Percentiles rank a stretch among this genome's conserved stretches.
These are phyloP conservation scores for Phytophthora litchii DNA, from an alignment of 352 stramenopile species.

Conservation along the genomic window DNA sequence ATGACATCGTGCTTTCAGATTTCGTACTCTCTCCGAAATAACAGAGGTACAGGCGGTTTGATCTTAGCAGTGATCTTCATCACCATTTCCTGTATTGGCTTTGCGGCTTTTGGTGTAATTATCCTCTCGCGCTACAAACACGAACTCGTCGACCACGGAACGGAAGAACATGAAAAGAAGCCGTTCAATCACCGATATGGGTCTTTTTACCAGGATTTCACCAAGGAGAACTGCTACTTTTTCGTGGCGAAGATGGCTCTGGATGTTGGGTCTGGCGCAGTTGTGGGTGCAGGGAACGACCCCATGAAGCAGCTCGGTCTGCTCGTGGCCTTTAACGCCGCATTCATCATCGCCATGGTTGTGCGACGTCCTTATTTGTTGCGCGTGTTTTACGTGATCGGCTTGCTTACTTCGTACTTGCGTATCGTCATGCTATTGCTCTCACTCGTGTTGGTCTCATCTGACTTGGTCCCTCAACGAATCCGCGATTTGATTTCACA, in stretches of 20 bases:
- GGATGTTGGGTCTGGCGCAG: slow-evolving; percentile 45
- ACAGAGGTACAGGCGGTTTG: slow-evolving; percentile 22
- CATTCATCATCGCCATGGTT: slow-evolving; percentile 46
- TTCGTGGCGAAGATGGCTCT: slow-evolving; percentile 50
- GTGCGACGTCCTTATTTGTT: slow-evolving; percentile 49
- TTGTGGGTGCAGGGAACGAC: slow-evolving; percentile 42
- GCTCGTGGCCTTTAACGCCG: slow-evolving; percentile 46
- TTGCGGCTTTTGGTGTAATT: slow-evolving; percentile 47
- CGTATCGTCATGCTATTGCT: slow-evolving; percentile 53
- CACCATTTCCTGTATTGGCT: slow-evolving; percentile 31
- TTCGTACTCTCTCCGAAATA: slow-evolving; percentile 29
- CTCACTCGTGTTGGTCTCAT: slow-evolving; percentile 41
- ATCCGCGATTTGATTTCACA: slow-evolving; percentile 46
- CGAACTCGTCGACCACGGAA: slow-evolving; percentile 48
- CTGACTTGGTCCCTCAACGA: slow-evolving; percentile 43
- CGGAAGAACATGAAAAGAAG: slow-evolving; percentile 44
- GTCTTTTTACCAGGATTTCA: slow-evolving; percentile 60
- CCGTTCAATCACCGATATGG: slow-evolving; percentile 51
- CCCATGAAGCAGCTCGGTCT: slow-evolving; percentile 46
- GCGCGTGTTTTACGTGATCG: slow-evolving; percentile 45
- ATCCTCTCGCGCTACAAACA: slow-evolving; percentile 45
- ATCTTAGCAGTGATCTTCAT: slow-evolving; percentile 44
- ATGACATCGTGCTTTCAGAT: slow-evolving; percentile 62
- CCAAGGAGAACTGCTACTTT: slow-evolving; percentile 52
- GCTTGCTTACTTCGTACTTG: slow-evolving; percentile 44